These are phyloP conservation scores for Suillus spraguei DNA, from an alignment of 768 basidiomycete species.

Conservation along the genomic window DNA sequence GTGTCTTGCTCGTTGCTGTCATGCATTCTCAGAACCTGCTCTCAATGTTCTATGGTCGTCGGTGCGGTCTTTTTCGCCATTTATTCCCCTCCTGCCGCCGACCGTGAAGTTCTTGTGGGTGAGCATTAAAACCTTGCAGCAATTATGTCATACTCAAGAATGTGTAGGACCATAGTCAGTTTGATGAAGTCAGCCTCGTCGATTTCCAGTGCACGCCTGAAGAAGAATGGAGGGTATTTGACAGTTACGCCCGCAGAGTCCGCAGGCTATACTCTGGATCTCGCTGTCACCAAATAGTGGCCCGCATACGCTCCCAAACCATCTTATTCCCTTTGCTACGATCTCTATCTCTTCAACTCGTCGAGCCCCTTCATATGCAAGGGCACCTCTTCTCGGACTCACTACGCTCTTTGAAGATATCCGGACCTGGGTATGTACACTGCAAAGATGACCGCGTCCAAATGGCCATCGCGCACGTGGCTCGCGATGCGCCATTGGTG, in stretches of 20 bases:
- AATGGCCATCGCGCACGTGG: constrained; percentile 20
- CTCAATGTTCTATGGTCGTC: constrained; percentile 22
- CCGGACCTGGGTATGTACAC: constrained; percentile 16
- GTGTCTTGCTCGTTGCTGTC: constrained; percentile 16
- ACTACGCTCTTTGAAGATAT: constrained; percentile 16
- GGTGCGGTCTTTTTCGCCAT: constrained; percentile 19
- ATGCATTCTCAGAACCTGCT: constrained; percentile 12
- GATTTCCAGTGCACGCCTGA: constrained; percentile 15
- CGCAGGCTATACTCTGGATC: constrained; percentile 13
- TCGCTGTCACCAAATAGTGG: constrained; percentile 12
- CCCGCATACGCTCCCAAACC: constrained; percentile 1
- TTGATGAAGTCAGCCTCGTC: constrained; percentile 10
- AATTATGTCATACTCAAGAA: not conserved
- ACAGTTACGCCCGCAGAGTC: constrained; percentile 20
- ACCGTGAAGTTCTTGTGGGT: constrained; percentile 17
- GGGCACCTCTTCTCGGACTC: constrained; percentile 18
- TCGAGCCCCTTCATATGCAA: not conserved
- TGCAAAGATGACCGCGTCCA: constrained; percentile 19
- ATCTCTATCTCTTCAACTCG: not conserved
- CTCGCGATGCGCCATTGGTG: constrained; percentile 18
- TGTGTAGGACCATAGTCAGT: not conserved
- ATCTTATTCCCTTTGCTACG: constrained; percentile 1
- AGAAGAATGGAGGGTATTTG: constrained; percentile 19
- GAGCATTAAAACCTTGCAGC: not conserved
- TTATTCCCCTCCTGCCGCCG: constrained; percentile 18